phyloP scores from a whole-genome alignment of 768 basidiomycete species.

The Paxillus ammoniavirescens region DNA sequence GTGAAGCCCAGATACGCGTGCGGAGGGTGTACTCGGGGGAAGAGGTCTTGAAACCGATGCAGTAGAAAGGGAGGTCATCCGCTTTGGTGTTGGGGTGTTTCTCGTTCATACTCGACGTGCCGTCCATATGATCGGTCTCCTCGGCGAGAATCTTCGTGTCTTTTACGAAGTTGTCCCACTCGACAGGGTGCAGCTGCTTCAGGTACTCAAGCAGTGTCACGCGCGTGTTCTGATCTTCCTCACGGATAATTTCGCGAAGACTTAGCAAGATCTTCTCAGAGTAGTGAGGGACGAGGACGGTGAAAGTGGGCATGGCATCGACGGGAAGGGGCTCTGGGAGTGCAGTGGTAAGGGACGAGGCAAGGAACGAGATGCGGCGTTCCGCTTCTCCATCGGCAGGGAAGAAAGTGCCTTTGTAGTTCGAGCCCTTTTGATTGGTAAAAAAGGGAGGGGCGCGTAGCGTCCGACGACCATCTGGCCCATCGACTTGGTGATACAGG shows the following conservation, averaged over 20 bases:
- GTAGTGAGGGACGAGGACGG: conserved; percentile 98
- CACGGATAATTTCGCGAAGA: conserved; percentile 95
- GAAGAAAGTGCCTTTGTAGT: conserved; percentile 83
- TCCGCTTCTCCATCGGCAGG: conserved; percentile 93
- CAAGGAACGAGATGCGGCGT: conserved; percentile 97
- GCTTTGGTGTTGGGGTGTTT: conserved; percentile 60
- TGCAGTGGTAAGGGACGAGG: conserved; percentile 93
- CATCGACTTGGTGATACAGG: conserved; percentile 95
- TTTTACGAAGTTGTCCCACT: conserved; percentile 99
- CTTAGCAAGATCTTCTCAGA: conserved; percentile 98
- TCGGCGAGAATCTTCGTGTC: conserved; percentile 99
- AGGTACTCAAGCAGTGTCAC: conserved; percentile 97
- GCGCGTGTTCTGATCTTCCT: conserved; percentile 94
- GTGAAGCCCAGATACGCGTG: conserved; percentile 98
- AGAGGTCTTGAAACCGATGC: conserved; percentile 98
- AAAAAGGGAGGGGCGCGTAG: conserved; percentile 98
- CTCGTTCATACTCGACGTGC: conserved; percentile 59
- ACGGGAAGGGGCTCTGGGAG: conserved; percentile 94
- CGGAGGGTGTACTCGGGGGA: conserved; percentile 98
- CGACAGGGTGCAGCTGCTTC: conserved; percentile 96
- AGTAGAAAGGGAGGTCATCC: conserved; percentile 98
- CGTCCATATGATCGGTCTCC: conserved; percentile 65
- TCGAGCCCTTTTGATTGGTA: conserved; percentile 80
- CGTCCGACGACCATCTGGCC: conserved; percentile 83
- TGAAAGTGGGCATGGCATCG: conserved; percentile 99